Evolutionary conservation across 352 stramenopile species (phyloP), one percentile per base, ranked within the genome.

Genomic region (Peronospora tabacina): DNA sequence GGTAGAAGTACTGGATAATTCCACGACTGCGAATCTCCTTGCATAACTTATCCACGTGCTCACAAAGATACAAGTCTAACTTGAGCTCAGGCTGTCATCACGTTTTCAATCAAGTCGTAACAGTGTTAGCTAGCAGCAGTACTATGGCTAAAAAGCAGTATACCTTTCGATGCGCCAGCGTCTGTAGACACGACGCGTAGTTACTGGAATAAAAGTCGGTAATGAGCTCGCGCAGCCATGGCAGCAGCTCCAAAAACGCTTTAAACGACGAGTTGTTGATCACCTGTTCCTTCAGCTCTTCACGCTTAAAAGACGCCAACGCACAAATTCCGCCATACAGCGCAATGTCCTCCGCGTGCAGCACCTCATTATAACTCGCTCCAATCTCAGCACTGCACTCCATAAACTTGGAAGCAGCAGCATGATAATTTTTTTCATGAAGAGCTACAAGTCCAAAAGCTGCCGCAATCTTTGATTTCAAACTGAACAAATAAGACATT

Each of bases 191-290:
- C 5, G 66, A 72, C 16, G 82, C 73, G 49, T 95, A 95, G 43
- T 92, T 87, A 52, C 82, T 91, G 39, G 72, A 79, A 65, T 92
- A 89, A 38, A 95, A 95, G 34, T 90, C 86, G 10, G 68, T 77
- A 45, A 95, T 91, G 30, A 95, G 63, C 47, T 95, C 86, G 13
- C 86, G 84, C 20, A 95, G 50, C 70, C 77, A 89, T 2, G 86
- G 86, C 29, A 95, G 43, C 17, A 94, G 62, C 58, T 95, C 85
- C 45, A 95, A 50, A 43, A 95, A 94, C 0, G 79, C 70, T 51
- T 94, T 93, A 65, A 95, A 95, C 44, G 71, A 87, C 43, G 75
- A 65, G 39, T 90, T 90, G 55, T 94, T 85, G 58, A 95, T 87
- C 41, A 95, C 82, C 56, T 84, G 77, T 45, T 89, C 73, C 29